Base-by-base conservation (phyloP, 371 early-diverging fungal genomes). In the Lichtheimia ornata region DNA sequence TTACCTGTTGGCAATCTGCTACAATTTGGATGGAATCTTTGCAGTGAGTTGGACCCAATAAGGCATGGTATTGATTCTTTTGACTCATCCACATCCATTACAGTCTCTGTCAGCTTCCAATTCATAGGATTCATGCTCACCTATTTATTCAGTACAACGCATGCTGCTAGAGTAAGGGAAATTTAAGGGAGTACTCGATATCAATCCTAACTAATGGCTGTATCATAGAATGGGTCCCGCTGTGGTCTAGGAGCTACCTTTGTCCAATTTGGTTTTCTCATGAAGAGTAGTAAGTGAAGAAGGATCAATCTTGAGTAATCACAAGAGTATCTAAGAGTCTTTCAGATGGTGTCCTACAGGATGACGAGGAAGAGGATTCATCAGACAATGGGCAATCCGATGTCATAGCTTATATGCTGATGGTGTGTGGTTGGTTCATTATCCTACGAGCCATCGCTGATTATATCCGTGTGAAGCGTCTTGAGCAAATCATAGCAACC, bases 61-160 rank as follows among this genome's bases (percentile, higher is more conserved):
- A 13, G 12, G 45, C 4, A n/a, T 18, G 11, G 11, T 54, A 49
- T 3, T 15, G 7, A 47, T 42, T 45, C n/a, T 52, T 11, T 52
- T 25, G 43, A 27, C 30, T 12, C 30, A 24, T 47, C 4, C 15
- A 53, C 15, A 50, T 15, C 5, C 17, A 7, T 12, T n/a, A 6
- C 71, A 87, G 88, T 85, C 22, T 86, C 86, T 42, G 79, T 84
- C 66, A 79, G 83, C 52, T 89, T 89, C 66, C 88, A 89, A 59
- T 82, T 85, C 59, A 83, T 87, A 27, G 89, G 89, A 7, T 89
- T 89, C 56, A 76, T 87, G 69, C 59, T 89, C 55, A 86, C 87
- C n/a, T 87, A 87, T 64, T 67, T 89, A 40, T 58, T 66, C 20
- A 57, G 57, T 43, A 66, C 62, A 24, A 47, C 61, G 18, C 88